Base-by-base conservation (phyloP, 441 rosid species). In the Manihot esculenta region DNA sequence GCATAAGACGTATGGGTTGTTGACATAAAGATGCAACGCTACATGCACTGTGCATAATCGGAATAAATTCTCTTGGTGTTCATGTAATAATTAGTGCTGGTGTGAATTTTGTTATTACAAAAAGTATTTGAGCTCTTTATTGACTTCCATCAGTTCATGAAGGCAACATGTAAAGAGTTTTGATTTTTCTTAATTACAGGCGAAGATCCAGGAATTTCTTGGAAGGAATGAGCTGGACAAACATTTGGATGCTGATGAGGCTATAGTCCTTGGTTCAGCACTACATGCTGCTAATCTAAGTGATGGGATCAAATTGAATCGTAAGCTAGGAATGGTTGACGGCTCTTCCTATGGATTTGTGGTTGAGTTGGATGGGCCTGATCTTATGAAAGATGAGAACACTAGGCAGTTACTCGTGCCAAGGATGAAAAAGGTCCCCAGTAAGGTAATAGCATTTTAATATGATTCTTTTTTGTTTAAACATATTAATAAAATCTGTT, bases 231-330 rank as follows among this genome's bases (percentile, higher is more conserved):
- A 87, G 68, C 86, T 94, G 76, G 99, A 85, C 87, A 94, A 84
- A 74, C 99, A 94, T 88, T 82, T 94, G 66, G 99, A 94, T 87
- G 97, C 99, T 73, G 99, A 94, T 84, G 99, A 94, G 82, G 99
- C 97, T 59, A 85, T 89, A 77, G 98, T 88, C 80, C 97, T 94
- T 35, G 99, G 99, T 73, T 77, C 97, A 30, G 74, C 99, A 27
- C 80, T 94, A 49, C 89, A 82, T 84, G 98, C 99, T 71, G 99
- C 99, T 66, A 94, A 94, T 86, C 73, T 94, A 78, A 94, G 99
- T 81, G 99, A 94, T 88, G 97, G 98, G 74, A 94, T 94, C 76
- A 92, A 91, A 79, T 84, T 92, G 85, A 87, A 94, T 71, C 92
- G 97, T 74, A 92, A 88, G 84, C 87, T 94, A 70, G 99, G 99